These are phyloP conservation scores for Comarum palustre DNA, from an alignment of 306 rosid genomes.

Conservation along the genomic window DNA sequence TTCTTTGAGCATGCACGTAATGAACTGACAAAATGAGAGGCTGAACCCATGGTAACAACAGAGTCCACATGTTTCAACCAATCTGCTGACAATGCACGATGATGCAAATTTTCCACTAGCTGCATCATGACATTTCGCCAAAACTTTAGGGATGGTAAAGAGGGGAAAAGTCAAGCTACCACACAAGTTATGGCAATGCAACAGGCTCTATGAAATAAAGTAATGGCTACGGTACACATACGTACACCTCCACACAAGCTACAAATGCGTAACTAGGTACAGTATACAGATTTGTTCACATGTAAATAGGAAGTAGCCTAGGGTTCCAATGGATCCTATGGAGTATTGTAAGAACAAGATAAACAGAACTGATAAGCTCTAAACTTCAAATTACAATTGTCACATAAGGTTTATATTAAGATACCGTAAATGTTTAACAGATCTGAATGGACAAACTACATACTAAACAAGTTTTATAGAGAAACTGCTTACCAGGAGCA, in stretches of 20 bases:
- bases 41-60: constrained; percentile 76
- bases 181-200: not conserved
- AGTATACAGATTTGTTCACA: not conserved
- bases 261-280: not conserved
- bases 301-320: not conserved
- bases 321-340: not conserved
- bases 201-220: not conserved
- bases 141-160: constrained; percentile 19
- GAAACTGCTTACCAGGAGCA: constrained; percentile 61
- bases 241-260: not conserved
- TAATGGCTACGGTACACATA: not conserved
- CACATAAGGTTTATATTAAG: not conserved
- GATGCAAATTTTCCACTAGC: constrained; percentile 78
- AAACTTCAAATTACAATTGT: not conserved
- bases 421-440: not conserved
- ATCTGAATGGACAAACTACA: not conserved
- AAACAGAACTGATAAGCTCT: not conserved
- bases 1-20: constrained; percentile 61
- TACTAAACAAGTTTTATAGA: not conserved
- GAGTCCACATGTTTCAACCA: constrained; percentile 89
- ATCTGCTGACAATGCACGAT: constrained; percentile 62
- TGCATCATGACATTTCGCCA: constrained; percentile 35
- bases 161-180: constrained; percentile 11
- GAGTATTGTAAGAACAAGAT: not conserved
- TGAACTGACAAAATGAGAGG: constrained; percentile 64